Evolutionary conservation across 2,329 filamentous ascomycete species (phyloP).

Genomic region (Pseudogymnoascus sp.): DNA sequence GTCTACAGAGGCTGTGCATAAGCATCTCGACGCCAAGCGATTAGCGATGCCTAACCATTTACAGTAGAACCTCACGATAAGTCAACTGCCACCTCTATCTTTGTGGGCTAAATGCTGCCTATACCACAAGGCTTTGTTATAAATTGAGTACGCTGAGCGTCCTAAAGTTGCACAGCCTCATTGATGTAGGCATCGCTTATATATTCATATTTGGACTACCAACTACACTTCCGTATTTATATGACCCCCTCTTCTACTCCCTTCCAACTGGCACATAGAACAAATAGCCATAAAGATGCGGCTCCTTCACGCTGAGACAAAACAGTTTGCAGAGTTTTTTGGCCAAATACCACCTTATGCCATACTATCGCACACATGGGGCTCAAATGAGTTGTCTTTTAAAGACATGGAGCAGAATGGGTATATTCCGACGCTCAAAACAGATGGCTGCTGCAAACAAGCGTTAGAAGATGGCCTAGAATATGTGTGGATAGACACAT

Average conservation of each 20-base stretch:
- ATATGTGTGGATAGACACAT: conserved; percentile 13
- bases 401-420: background rate
- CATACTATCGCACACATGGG: too few relatives aligned
- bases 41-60: background rate
- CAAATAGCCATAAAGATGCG: background rate
- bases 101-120: background rate
- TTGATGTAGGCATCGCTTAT: background rate
- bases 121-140: background rate
- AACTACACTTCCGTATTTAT: background rate
- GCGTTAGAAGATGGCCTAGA: background rate
- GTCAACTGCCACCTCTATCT: background rate
- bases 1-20: background rate
- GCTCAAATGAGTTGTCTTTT: too few relatives aligned
- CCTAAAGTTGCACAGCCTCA: background rate
- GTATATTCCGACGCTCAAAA: background rate
- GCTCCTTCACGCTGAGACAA: background rate
- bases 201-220: background rate
- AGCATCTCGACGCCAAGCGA: background rate
- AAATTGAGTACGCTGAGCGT: background rate
- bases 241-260: background rate
- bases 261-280: background rate
- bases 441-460: background rate
- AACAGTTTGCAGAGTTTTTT: background rate
- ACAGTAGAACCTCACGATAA: background rate
- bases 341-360: background rate